Evolutionary conservation across 768 basidiomycete genomes (phyloP).

Genomic region (Phylloporus arenicola): DNA sequence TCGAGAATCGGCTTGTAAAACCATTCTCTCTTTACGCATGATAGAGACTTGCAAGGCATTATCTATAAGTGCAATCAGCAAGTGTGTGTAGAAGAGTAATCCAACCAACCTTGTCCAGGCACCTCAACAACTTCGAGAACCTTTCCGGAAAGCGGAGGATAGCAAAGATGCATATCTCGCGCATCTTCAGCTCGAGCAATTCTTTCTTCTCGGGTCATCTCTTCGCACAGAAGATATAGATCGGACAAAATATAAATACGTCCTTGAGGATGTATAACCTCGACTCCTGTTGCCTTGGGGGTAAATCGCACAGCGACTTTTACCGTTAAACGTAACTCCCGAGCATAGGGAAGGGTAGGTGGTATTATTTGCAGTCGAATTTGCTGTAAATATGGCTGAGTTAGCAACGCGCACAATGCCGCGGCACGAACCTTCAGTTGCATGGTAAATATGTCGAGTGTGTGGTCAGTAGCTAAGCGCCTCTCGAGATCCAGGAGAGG

Average conservation of each 20-base stretch:
- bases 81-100: slow-evolving; percentile 1
- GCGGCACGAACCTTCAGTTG: slow-evolving; percentile 62
- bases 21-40: slow-evolving; percentile 82
- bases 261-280: slow-evolving; percentile 70
- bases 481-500: slow-evolving; percentile 77
- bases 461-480: slow-evolving; percentile 68
- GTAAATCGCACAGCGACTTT: slow-evolving; percentile 74
- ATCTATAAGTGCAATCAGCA: slow-evolving; percentile 40
- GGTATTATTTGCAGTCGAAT: slow-evolving; percentile 89
- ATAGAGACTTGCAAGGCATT: slow-evolving; percentile 72
- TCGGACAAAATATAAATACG: slow-evolving; percentile 90
- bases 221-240: slow-evolving; percentile 85
- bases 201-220: slow-evolving; percentile 66
- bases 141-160: slow-evolving; percentile 93
- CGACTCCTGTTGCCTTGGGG: slow-evolving; percentile 67
- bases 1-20: slow-evolving; percentile 55
- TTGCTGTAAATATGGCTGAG: slow-evolving; percentile 43
- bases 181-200: slow-evolving; percentile 45
- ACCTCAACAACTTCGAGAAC: slow-evolving; percentile 71
- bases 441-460: slow-evolving; percentile 95
- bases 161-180: slow-evolving; percentile 86
- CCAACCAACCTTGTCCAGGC: slow-evolving; percentile 50
- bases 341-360: slow-evolving; percentile 67
- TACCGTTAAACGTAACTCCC: slow-evolving; percentile 67
- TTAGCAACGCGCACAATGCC: not conserved